These are phyloP conservation scores for Paramyrothecium roridum DNA, from an alignment of 2,329 filamentous ascomycete genomes.

Conservation along the genomic window DNA sequence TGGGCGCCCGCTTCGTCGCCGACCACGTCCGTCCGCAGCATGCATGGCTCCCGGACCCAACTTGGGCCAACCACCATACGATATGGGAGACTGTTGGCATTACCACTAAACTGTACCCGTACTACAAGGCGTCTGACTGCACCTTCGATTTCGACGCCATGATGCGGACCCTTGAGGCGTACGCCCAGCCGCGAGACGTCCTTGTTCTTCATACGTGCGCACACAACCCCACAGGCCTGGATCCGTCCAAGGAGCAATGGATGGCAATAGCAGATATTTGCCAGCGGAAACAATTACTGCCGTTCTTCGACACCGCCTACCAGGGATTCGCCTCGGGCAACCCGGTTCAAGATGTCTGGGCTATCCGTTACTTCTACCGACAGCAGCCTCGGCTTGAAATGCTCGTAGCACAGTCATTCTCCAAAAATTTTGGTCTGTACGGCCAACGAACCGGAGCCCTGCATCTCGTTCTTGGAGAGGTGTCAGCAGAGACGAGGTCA, in stretches of 20 bases:
- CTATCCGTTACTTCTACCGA: constrained; percentile 23
- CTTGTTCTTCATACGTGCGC: constrained; percentile 33
- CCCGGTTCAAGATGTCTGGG: constrained; percentile 27
- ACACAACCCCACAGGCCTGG: constrained; percentile 35
- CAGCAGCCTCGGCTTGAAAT: constrained; percentile 9
- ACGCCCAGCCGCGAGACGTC: constrained; percentile 23
- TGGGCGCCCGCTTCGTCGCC: constrained; percentile 22
- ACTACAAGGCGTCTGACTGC: constrained; percentile 20
- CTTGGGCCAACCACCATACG: constrained; percentile 47
- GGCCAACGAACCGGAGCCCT: constrained; percentile 27
- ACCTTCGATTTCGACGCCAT: constrained; percentile 26
- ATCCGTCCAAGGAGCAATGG: constrained; percentile 31
- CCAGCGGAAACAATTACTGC: constrained; percentile 22
- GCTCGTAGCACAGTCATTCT: constrained; percentile 28
- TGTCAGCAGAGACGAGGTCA: neutral
- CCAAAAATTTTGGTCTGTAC: constrained; percentile 35
- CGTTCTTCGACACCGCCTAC: constrained; percentile 34
- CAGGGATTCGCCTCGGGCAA: constrained; percentile 34
- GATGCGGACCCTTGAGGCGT: constrained; percentile 15
- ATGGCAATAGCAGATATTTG: constrained; percentile 23
- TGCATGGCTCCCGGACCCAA: constrained; percentile 23
- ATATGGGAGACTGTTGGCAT: constrained; percentile 24
- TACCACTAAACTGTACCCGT: constrained; percentile 20
- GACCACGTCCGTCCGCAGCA: constrained; percentile 12
- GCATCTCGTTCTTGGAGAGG: constrained; percentile 8